phyloP scores from a whole-genome alignment of 2,329 filamentous ascomycete species.

The Cercospora zeae-maydis region DNA sequence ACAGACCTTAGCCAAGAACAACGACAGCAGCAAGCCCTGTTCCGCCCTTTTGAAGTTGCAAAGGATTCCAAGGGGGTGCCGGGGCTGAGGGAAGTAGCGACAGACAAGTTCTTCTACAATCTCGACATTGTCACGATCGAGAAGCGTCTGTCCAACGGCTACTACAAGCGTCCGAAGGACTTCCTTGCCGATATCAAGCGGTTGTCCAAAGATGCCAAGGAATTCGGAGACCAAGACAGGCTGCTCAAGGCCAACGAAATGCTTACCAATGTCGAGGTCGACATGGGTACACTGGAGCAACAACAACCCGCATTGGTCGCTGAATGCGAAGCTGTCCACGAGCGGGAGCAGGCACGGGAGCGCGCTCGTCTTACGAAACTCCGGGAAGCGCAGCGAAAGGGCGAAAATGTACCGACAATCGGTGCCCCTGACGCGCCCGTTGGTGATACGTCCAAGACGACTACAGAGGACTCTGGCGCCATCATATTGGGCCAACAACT shows the following conservation, averaged over 20 bases:
- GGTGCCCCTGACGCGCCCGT: constrained; percentile 39
- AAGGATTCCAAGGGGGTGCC: constrained; percentile 74
- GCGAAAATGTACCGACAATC: constrained; percentile 48
- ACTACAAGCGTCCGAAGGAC: constrained; percentile 85
- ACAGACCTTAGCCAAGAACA: constrained; percentile 58
- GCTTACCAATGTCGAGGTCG: constrained; percentile 87
- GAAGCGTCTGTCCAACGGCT: constrained; percentile 93
- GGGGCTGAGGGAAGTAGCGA: constrained; percentile 70
- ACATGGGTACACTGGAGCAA: constrained; percentile 72
- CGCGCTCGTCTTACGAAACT: constrained; percentile 47
- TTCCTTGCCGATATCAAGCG: constrained; percentile 84
- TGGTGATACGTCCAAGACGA: constrained; percentile 42
- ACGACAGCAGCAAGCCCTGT: constrained; percentile 51
- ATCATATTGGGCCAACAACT: constrained; percentile 61
- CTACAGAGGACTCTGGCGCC: constrained; percentile 45
- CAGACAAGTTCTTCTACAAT: constrained; percentile 89
- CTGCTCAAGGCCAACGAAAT: constrained; percentile 88
- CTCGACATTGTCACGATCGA: constrained; percentile 90
- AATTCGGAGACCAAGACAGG: constrained; percentile 76
- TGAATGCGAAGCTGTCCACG: constrained; percentile 79
- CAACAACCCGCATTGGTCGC: constrained; percentile 59
- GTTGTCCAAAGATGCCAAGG: constrained; percentile 78
- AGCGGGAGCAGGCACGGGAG: constrained; percentile 65
- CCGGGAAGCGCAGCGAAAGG: constrained; percentile 60
- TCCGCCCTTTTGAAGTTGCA: constrained; percentile 73